phyloP scores from a whole-genome alignment of 1,284 basidiomycete genomes.

The Ustilago sp. region DNA sequence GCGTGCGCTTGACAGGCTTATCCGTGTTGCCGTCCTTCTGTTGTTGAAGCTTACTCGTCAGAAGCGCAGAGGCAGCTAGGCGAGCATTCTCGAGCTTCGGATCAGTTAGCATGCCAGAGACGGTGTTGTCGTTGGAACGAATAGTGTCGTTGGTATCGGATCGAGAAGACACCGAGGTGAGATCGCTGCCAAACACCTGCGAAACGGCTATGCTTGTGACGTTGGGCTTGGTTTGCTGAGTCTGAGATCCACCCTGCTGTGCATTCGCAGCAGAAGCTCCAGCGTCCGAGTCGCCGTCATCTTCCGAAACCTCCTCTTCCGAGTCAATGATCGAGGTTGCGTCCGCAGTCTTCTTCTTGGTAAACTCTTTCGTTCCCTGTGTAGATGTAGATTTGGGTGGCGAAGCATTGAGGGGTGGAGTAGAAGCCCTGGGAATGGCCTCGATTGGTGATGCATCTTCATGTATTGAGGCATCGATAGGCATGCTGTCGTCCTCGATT shows the following conservation, averaged over 20 bases:
- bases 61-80: conserved; percentile 33
- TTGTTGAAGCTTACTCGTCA: conserved; percentile 29
- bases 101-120: conserved; percentile 28
- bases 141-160: conserved; percentile 31
- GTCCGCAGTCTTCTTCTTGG: conserved; percentile 2
- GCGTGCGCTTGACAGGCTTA: conserved; percentile 48
- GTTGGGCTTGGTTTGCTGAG: conserved; percentile 12
- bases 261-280: conserved; percentile 2
- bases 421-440: conserved; percentile 40
- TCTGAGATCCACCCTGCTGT: background rate
- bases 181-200: conserved; percentile 27
- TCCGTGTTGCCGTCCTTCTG: conserved; percentile 34
- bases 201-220: conserved; percentile 30
- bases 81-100: conserved; percentile 40
- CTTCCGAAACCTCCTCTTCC: conserved; percentile 31
- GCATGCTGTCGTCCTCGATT: conserved; percentile 45
- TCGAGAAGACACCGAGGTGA: conserved; percentile 18
- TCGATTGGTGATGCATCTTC: conserved; percentile 5
- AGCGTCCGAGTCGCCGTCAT: conserved; percentile 15
- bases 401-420: conserved; percentile 30
- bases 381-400: conserved; percentile 12
- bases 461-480: conserved; percentile 14
- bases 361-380: background rate
- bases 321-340: conserved; percentile 28
- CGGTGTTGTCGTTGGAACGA: conserved; percentile 36